A percentile compares a stretch with the other conserved stretches of the same genome.
phyloP scores from a whole-genome alignment of 352 stramenopile species.

The Globisporangium emineosum region DNA sequence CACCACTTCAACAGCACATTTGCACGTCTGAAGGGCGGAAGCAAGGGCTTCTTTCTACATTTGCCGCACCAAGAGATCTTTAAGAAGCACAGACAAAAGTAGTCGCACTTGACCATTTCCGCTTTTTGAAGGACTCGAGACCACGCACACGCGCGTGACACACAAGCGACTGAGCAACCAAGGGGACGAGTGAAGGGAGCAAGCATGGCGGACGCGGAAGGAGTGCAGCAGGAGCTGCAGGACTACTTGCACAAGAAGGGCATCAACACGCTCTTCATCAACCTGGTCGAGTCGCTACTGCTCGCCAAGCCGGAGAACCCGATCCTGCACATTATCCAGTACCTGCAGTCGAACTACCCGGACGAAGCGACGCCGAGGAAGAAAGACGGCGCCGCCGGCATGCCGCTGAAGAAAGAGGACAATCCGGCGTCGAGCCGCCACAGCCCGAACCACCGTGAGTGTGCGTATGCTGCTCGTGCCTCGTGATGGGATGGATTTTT shows the following conservation, averaged over 20 bases:
- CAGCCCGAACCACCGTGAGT: slow-evolving; percentile 14
- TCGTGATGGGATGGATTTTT: too few species aligned
- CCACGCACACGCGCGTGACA: neutral
- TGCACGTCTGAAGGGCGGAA: neutral
- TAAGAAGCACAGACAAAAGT: neutral
- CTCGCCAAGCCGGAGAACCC: slow-evolving; percentile 89
- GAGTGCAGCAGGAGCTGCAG: slow-evolving; percentile 89
- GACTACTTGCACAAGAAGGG: slow-evolving; percentile 90
- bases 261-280: slow-evolving; percentile 92
- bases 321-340: slow-evolving; percentile 88
- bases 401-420: slow-evolving; percentile 30
- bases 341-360: slow-evolving; percentile 85
- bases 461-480: too few species aligned
- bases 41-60: neutral
- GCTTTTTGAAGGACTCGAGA: neutral
- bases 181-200: neutral
- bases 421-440: slow-evolving; percentile 43
- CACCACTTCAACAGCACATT: too few species aligned
- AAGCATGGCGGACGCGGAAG: slow-evolving; percentile 79
- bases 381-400: slow-evolving; percentile 24
- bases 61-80: slow-evolving; percentile 1
- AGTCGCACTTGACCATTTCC: neutral
- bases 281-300: slow-evolving; percentile 89
- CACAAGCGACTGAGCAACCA: neutral
- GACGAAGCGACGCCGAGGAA: slow-evolving; percentile 61